Evolutionary conservation across 441 rosid species (phyloP), one percentile per base, ranked within the genome.

Genomic region (Gossypium davidsonii): DNA sequence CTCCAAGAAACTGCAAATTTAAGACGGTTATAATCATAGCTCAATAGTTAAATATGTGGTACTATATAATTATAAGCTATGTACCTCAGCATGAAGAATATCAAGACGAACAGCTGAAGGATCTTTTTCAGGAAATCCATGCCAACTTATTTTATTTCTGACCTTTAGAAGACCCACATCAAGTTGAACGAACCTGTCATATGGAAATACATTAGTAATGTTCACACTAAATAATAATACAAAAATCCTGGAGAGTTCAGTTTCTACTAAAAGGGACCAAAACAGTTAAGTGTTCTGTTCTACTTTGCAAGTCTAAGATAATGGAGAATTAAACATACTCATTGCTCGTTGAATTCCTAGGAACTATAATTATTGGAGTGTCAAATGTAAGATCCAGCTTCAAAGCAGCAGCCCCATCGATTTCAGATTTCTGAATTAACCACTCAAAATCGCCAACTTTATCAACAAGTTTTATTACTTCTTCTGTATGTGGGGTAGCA

Each of bases 381-480:
- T 96, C 99, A 31, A 96, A 89, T 52, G 97, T 87, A 76, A 96
- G 98, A 76, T 96, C 96, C 76, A 96, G 85, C 91, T 91, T 93
- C 73, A 96, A 71, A 26, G 99, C 94, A 79, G 94, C 80, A 77
- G 98, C 89, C 77, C 99, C 99, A 78, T 96, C 99, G 72, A 96
- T 92, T 83, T 96, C 99, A 78, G 88, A 84, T 81, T 96, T 93
- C 83, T 96, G 89, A 81, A 96, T 87, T 68, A 91, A 83, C 99
- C 99, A 89, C 90, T 96, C 99, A 79, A 96, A 87, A 73, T 85
- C 99, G 64, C 99, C 99, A 81, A 96, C 98, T 87, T 89, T 96
- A 82, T 93, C 99, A 72, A 88, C 97, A 74, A 96, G 97, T 84
- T 92, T 90, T 66, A 96, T 90, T 77, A 90, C 97, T 87, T 96